A percentile compares a stretch with the other conserved stretches of the same genome.
These are phyloP conservation scores for Grosmannia serpens DNA, from an alignment of 2,329 filamentous ascomycete genomes.

Conservation along the genomic window DNA sequence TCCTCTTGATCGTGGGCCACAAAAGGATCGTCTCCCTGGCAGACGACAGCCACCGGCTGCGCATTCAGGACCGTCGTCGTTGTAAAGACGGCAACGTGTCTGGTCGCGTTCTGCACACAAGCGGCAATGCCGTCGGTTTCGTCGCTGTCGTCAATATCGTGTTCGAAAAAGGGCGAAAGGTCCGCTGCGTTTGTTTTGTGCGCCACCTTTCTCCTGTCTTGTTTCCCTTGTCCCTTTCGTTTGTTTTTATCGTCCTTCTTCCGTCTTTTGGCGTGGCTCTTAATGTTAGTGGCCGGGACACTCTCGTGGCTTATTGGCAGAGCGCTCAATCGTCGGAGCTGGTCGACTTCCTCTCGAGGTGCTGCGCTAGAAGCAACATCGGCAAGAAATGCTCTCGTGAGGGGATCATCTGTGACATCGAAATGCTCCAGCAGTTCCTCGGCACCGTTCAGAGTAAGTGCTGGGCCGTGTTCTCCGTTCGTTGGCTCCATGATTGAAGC, in stretches of 20 bases:
- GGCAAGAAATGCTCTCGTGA: conserved; percentile 6
- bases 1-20: too few species aligned
- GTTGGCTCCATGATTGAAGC: neutral
- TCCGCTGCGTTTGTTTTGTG: neutral
- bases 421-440: conserved; percentile 6
- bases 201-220: neutral
- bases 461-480: neutral
- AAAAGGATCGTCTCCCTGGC: neutral
- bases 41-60: neutral
- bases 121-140: neutral
- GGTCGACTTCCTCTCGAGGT: conserved; percentile 6
- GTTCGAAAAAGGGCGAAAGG: neutral
- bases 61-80: neutral
- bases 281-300: neutral
- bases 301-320: neutral
- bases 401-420: conserved; percentile 8
- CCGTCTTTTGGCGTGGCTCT: neutral
- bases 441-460: neutral
- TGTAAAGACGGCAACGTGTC: neutral
- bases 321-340: neutral
- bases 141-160: neutral
- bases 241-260: neutral
- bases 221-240: neutral
- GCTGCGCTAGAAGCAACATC: conserved; percentile 5
- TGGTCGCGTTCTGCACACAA: neutral